Base-by-base conservation (phyloP, 352 stramenopile genomes). In the Chrysophaeum taylorii region DNA sequence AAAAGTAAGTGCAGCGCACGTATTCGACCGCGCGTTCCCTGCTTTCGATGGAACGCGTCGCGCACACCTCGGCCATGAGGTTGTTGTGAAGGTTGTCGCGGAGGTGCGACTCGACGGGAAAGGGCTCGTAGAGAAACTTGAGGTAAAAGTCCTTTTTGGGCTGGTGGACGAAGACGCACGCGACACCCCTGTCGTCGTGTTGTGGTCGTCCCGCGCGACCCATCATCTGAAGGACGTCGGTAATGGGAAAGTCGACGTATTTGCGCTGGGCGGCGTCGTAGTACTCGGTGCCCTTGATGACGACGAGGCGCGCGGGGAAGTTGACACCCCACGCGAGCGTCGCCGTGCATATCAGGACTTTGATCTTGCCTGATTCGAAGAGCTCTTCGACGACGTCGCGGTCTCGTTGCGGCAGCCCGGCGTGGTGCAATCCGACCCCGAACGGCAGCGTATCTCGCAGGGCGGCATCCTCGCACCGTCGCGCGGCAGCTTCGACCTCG, bases 141-240 rank as follows among this genome's bases (percentile, higher is more conserved):
- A 96, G 91, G 45, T 94, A 97, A 81, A 97, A 97, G 73, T 94
- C 96, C 83, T 99, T 98, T 83, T 98, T 98, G 45, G 87, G 90
- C 69, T 96, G 92, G 76, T 97, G 87, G 12, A 97, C 92, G 57
- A 99, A 87, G 23, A 99, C 93, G 75, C 95, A 95, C 21, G 94
- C 96, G 38, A 97, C 83, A 39, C 92, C 92, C 75, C 89, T 87
- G 25, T 89, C 89, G 77, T 99, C 94, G 75, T 98, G 94, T 50
- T 96, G 82, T 29, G 83, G 89, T 29, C 91, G 74, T 5, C 90
- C 90, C 12, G 89, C 89, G 62, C 89, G 77, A 14, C 91, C 91
- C 77, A 99, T 98, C 95, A 99, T 99, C 78, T 99, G 95, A n/a
- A 99, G 76, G 38, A 99, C 81, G 78, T 98, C 94, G 16, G 94